Evolutionary conservation across 2,329 filamentous ascomycete genomes (phyloP).

Genomic region (Monilinia fructicola): DNA sequence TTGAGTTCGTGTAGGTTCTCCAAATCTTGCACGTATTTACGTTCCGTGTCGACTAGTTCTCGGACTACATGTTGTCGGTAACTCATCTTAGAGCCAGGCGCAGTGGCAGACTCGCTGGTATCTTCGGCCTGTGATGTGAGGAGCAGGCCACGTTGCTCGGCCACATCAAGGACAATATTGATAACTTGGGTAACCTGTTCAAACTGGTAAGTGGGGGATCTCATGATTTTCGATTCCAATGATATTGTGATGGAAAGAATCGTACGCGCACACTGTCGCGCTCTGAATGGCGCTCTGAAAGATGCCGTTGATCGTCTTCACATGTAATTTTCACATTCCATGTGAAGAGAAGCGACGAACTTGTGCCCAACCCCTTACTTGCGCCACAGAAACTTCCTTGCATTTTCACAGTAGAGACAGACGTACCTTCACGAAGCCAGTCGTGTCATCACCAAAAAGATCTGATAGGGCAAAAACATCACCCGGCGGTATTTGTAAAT

Average conservation of each 20-base stretch:
- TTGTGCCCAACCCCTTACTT: neutral
- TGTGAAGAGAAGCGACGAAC: neutral
- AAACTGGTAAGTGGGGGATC: slow-evolving; percentile 14
- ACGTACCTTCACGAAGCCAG: slow-evolving; percentile 87
- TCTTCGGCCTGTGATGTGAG: slow-evolving; percentile 57
- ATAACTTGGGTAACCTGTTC: slow-evolving; percentile 86
- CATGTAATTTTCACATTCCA: neutral
- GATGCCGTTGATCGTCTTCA: neutral
- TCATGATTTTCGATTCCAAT: slow-evolving; percentile 2
- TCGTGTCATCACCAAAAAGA: slow-evolving; percentile 90
- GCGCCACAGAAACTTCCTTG: neutral
- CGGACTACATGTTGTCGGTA: slow-evolving; percentile 84
- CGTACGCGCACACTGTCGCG: neutral
- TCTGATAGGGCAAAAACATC: slow-evolving; percentile 93
- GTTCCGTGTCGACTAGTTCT: slow-evolving; percentile 90
- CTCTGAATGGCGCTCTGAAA: neutral
- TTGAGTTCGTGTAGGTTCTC: slow-evolving; percentile 93
- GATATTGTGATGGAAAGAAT: neutral
- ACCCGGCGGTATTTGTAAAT: slow-evolving; percentile 73
- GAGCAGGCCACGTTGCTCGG: slow-evolving; percentile 75
- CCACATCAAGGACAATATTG: slow-evolving; percentile 85
- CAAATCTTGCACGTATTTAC: slow-evolving; percentile 96
- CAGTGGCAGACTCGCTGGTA: slow-evolving; percentile 47
- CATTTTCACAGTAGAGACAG: slow-evolving; percentile 4
- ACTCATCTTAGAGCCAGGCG: slow-evolving; percentile 61